Evolutionary conservation across 805 yeast genomes (phyloP), one percentile per base, ranked within the genome.

Genomic region (Yarrowia keelungensis): DNA sequence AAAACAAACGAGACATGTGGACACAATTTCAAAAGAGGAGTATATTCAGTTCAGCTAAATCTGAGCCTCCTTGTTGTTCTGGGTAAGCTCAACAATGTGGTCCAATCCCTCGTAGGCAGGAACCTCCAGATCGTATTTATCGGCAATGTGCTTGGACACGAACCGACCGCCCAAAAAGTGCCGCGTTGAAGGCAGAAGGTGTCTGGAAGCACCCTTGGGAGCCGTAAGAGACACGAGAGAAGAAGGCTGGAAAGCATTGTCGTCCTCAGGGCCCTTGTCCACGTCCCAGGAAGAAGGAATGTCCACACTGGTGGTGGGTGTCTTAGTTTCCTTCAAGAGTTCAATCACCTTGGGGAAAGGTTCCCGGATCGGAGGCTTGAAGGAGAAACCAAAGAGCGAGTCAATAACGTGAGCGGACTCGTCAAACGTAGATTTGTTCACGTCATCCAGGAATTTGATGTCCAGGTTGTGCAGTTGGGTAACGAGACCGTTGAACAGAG

Each of bases 231-330:
- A 89, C 10, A 95, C 87, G 59, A 95, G 81, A 72, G 87, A 86
- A 7, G 83, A 77, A 0, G 98, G 97, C 35, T 81, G 81, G 69
- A 90, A 84, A 35, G 76, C 77, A 19, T 78, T 79, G 3, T 78
- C 79, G 2, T 69, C 73, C 0, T 80, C 78, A 0, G 95, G 97
- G 0, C 99, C 99, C 8, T 83, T 75, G 74, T 95, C 97, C 11
- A 95, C 98, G 75, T 93, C 94, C 99, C 99, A 95, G 0, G 98
- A 97, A 1, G 97, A 90, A 0, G 99, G 99, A 58, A 94, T 86
- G 77, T 95, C 99, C 1, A 95, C 90, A 0, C 96, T 86, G 0
- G 91, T 84, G 1, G 92, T 85, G 1, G 93, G 94, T 2, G 86
- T 74, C 0, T 69, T 14, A 46, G 81, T 42, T 68, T 65, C 69